Conservation (phyloP, 148 eudicot genomes). For the Pouteria glomerata region DNA sequence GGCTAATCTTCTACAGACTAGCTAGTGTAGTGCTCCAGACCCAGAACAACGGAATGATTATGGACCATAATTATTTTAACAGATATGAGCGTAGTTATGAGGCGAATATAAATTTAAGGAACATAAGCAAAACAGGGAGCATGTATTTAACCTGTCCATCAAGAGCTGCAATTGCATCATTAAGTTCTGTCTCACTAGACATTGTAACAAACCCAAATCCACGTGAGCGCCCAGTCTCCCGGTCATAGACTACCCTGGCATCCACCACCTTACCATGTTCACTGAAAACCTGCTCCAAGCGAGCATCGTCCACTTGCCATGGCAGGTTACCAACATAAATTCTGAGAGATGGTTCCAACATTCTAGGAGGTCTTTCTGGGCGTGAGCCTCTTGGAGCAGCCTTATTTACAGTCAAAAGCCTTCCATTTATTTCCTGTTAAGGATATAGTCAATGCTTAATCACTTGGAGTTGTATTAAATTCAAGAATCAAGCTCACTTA, state of each 20-base stretch:
- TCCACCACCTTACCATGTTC: constrained; percentile 59
- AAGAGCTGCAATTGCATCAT: constrained; percentile 73
- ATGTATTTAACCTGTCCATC: constrained; percentile 60
- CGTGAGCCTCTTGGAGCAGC: constrained; percentile 87
- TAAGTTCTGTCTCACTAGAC: constrained; percentile 62
- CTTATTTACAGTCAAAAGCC: constrained; percentile 66
- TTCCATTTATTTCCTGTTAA: constrained; percentile 62
- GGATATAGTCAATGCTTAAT: neutral
- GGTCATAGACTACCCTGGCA: constrained; percentile 62
- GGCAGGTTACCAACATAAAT: constrained; percentile 83
- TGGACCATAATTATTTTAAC: neutral
- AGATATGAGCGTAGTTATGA: neutral
- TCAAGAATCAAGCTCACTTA: neutral
- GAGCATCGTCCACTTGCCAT: constrained; percentile 60
- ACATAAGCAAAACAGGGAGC: neutral
- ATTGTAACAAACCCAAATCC: constrained; percentile 89
- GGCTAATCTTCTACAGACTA: too few relatives aligned
- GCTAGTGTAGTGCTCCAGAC: too few relatives aligned
- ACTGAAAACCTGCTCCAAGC: constrained; percentile 67
- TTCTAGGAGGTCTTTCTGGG: constrained; percentile 53
- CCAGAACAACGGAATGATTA: too few relatives aligned
- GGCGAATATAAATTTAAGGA: neutral
- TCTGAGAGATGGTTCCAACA: constrained; percentile 43
- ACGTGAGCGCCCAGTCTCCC: constrained; percentile 73
- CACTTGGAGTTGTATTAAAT: neutral